These are phyloP conservation scores for Allantophomopsis lycopodina DNA, from an alignment of 2,329 filamentous ascomycete species.

Conservation along the genomic window DNA sequence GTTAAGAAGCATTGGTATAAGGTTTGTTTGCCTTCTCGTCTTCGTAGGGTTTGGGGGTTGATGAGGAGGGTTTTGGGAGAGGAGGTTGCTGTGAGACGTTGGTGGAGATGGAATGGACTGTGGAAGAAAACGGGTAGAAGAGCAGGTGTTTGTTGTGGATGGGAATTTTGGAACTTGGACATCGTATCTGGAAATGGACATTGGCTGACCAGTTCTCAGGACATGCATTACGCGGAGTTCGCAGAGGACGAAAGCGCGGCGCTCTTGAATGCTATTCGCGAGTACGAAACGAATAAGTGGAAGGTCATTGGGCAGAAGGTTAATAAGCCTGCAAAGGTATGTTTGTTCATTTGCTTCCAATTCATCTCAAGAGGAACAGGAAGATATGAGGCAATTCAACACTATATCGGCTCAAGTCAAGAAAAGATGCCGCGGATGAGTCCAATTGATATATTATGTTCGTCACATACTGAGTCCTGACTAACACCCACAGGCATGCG, in stretches of 20 bases:
- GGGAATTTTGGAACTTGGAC: no score
- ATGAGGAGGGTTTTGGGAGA: no score
- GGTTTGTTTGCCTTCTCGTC: conserved; percentile 30
- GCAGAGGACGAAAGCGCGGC: conserved; percentile 72
- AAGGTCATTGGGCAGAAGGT: conserved; percentile 95
- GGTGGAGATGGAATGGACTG: no score
- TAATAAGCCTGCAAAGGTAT: conserved; percentile 89
- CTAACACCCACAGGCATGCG: conserved; percentile 46
- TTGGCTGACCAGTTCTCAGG: conserved; percentile 31
- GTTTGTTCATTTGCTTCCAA: conserved; percentile 12
- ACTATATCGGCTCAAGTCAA: conserved; percentile 1
- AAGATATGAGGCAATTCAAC: neutral
- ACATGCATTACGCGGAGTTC: conserved; percentile 99
- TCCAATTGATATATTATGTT: conserved; percentile 7
- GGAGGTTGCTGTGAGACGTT: no score
- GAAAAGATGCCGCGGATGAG: conserved; percentile 5
- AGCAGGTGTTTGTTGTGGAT: no score
- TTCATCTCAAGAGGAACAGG: neutral
- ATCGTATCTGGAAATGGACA: no score
- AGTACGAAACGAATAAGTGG: conserved; percentile 98
- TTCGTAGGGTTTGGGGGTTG: neutral
- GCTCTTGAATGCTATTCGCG: conserved; percentile 86
- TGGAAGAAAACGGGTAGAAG: no score
- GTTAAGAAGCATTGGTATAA: conserved; percentile 99
- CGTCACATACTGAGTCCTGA: conserved; percentile 9